Conservation (phyloP, 2,329 filamentous ascomycete genomes). For the Calonectria naviculata region DNA sequence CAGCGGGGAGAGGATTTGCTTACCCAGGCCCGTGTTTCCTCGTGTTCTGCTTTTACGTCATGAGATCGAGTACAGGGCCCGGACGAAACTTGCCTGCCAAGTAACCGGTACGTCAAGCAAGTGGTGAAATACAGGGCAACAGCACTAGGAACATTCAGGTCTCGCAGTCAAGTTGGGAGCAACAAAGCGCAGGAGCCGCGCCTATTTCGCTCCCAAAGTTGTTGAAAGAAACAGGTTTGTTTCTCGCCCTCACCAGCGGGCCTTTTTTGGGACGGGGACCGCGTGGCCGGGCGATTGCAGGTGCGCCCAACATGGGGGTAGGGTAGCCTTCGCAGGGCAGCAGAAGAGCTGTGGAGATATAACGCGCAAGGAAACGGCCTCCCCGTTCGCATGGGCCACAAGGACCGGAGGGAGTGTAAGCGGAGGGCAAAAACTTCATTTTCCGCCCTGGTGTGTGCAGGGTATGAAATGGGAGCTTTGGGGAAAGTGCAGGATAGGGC, state of each 20-base stretch:
- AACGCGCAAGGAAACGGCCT: slow-evolving; percentile 18
- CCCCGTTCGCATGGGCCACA: slow-evolving; percentile 5
- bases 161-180: not conserved
- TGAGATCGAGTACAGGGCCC: not conserved
- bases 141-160: not conserved
- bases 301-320: slow-evolving; percentile 22
- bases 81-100: not conserved
- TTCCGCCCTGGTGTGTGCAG: not conserved
- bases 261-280: slow-evolving; percentile 16
- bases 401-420: not conserved
- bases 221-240: slow-evolving; percentile 36
- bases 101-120: not conserved
- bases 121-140: no score
- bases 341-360: slow-evolving; percentile 8
- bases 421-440: not conserved
- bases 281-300: slow-evolving; percentile 29
- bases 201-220: not conserved
- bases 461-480: not conserved
- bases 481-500: not conserved
- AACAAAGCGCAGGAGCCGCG: not conserved
- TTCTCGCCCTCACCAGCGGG: not conserved
- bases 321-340: slow-evolving; percentile 11
- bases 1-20: slow-evolving; percentile 25
- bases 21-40: not conserved
- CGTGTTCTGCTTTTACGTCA: not conserved